Evolutionary conservation across 129 eudicot genomes (phyloP).

Genomic region (Lactuca saligna): DNA sequence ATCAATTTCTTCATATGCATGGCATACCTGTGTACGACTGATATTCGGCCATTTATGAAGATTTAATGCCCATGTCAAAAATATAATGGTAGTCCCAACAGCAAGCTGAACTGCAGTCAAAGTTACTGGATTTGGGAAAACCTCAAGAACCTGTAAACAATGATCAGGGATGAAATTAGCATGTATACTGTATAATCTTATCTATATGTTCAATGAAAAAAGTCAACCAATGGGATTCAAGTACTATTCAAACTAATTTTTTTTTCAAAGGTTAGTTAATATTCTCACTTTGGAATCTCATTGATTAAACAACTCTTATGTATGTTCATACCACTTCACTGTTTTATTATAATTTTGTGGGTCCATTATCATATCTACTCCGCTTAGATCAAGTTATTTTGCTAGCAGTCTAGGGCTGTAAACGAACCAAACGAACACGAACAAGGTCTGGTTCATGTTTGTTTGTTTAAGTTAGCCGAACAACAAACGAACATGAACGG

Average conservation of each 20-base stretch:
- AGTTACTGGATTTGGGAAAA: slow-evolving; percentile 68
- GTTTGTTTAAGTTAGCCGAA: too few species aligned
- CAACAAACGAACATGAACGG: too few species aligned
- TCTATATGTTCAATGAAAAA: neutral
- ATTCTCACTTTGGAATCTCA: neutral
- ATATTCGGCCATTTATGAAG: slow-evolving; percentile 85
- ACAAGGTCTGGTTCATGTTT: too few species aligned
- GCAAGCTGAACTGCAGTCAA: slow-evolving; percentile 76
- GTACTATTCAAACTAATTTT: neutral
- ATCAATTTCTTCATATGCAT: neutral
- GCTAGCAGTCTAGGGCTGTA: too few species aligned
- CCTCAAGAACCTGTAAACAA: slow-evolving; percentile 75
- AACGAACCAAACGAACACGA: too few species aligned
- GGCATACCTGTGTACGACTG: slow-evolving; percentile 67
- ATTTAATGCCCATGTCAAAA: slow-evolving; percentile 67
- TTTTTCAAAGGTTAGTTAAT: neutral
- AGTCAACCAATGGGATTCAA: neutral
- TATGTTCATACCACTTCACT: slow-evolving; percentile 6
- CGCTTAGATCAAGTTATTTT: slow-evolving; percentile 9
- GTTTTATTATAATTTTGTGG: neutral
- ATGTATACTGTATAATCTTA: neutral
- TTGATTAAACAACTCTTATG: neutral
- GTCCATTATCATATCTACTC: neutral
- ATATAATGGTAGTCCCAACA: slow-evolving; percentile 62
- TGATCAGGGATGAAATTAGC: neutral